Base-by-base conservation (phyloP, 75 land plant species). In the Cupressus sempervirens region DNA sequence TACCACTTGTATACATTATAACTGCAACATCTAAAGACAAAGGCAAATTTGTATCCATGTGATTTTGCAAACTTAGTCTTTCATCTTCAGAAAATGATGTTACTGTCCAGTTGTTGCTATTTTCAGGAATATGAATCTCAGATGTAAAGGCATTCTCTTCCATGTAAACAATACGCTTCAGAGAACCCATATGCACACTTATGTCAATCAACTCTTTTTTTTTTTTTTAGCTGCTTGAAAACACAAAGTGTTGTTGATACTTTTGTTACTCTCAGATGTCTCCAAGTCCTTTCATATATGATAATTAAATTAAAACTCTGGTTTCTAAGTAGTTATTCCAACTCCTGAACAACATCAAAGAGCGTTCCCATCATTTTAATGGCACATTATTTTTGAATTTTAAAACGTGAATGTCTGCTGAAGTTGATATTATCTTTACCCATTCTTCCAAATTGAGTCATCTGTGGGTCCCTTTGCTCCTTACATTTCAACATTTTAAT, bases 1-100 rank as follows among this genome's bases (percentile, higher is more conserved):
- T 96, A 70, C 96, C 98, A 87, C 98, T 94, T 50, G 96, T 94
- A 76, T 96, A 96, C 98, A 96, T 96, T 15, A 96, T 89, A 43
- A 96, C 95, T 77, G 96, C 96, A 87, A 92, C 81, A 77, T n/a
- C n/a, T n/a, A 46, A 20, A 73, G 88, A 80, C 30, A 88, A 67
- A 26, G 96, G 98, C 20, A 94, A 65, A 29, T 83, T 88, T 48
- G 98, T 84, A 62, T 65, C 84, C 85, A 83, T 85, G 79, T 94
- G 93, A 83, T 74, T 86, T 14, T 88, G 84, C 81, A 86, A 74
- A 14, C 98, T 96, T 82, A 93, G 88, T 81, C 88, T 89, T 83
- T 90, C 89, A 75, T 92, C 91, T 54, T 92, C 90, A 53, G 85
- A 73, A 84, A 92, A 93, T 13, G 94, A 91, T 12, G 80, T 89